These are phyloP conservation scores for Penicillium coffeae DNA, from an alignment of 495 filamentous ascomycete genomes.

Conservation along the genomic window DNA sequence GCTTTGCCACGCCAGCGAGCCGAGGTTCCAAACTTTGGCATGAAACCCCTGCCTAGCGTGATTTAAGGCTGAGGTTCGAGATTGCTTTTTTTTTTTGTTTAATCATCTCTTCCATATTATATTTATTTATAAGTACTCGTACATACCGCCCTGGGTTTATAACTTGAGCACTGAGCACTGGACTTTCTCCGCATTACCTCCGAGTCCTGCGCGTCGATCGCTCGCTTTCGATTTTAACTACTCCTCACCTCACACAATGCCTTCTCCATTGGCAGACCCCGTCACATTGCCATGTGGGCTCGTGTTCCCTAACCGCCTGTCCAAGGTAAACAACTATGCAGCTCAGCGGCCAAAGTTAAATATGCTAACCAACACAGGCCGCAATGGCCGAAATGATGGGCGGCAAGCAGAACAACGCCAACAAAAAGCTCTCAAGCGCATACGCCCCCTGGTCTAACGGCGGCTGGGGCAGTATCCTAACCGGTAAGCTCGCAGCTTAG, in stretches of 20 bases:
- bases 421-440: constrained; percentile 27
- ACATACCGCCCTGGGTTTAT: too few species aligned
- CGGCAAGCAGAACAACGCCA: constrained; percentile 27
- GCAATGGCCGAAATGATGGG: constrained; percentile 47
- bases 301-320: constrained; percentile 48
- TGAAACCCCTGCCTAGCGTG: too few species aligned
- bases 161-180: too few species aligned
- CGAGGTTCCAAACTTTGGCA: not conserved
- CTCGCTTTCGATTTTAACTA: not conserved
- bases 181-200: too few species aligned
- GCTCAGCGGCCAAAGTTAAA: not conserved
- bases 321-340: constrained; percentile 51
- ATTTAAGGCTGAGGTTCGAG: too few species aligned
- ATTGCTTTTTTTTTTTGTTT: too few species aligned
- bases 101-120: too few species aligned
- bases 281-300: constrained; percentile 51
- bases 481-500: constrained; percentile 21
- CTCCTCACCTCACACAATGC: constrained; percentile 13
- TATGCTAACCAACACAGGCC: constrained; percentile 31
- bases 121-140: too few species aligned
- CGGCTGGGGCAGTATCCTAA: constrained; percentile 48
- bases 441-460: constrained; percentile 50
- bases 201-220: too few species aligned
- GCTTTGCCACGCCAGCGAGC: not conserved
- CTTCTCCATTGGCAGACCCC: constrained; percentile 34